Percentiles rank a stretch among this genome's conserved stretches.
Evolutionary conservation across 352 stramenopile genomes (phyloP).

Genomic region (Globisporangium okanoganense): DNA sequence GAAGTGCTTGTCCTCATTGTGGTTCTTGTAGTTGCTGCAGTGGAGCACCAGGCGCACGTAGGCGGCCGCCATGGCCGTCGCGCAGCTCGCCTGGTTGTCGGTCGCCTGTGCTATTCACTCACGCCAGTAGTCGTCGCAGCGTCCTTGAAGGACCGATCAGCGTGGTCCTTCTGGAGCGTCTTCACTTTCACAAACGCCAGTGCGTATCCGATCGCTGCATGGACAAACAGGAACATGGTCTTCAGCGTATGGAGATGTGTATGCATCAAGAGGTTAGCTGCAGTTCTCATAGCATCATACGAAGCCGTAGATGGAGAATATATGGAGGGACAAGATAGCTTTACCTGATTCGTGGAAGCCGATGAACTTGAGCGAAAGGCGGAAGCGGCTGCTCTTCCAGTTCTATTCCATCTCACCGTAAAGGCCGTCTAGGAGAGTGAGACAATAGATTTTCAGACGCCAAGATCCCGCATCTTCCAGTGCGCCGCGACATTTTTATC

Average conservation of each 20-base stretch:
- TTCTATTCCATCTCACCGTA: slow-evolving; percentile 64
- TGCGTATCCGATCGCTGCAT: slow-evolving; percentile 59
- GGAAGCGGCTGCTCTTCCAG: slow-evolving; percentile 39
- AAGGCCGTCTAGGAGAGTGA: slow-evolving; percentile 37
- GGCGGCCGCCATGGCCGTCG: slow-evolving; percentile 35
- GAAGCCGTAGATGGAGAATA: background rate
- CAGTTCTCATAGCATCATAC: background rate
- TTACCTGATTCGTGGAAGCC: slow-evolving; percentile 57
- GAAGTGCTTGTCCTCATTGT: slow-evolving; percentile 79
- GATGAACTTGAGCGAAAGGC: slow-evolving; percentile 64
- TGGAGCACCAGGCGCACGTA: slow-evolving; percentile 73
- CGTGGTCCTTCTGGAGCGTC: slow-evolving; percentile 39
- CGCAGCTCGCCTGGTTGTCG: slow-evolving; percentile 27
- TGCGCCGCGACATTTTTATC: slow-evolving; percentile 1
- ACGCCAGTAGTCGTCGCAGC: slow-evolving; percentile 23
- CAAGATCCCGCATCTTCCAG: background rate
- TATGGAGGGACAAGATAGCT: background rate
- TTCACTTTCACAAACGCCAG: slow-evolving; percentile 59
- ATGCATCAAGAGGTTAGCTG: background rate
- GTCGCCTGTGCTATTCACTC: slow-evolving; percentile 22
- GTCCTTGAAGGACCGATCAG: slow-evolving; percentile 22
- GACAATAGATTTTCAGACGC: background rate
- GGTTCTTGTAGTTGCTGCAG: slow-evolving; percentile 81
- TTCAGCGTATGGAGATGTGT: slow-evolving; percentile 23
- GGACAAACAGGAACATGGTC: slow-evolving; percentile 70